These are phyloP conservation scores for Aquilaria sinensis DNA, from an alignment of 345 rosid genomes.

Conservation along the genomic window DNA sequence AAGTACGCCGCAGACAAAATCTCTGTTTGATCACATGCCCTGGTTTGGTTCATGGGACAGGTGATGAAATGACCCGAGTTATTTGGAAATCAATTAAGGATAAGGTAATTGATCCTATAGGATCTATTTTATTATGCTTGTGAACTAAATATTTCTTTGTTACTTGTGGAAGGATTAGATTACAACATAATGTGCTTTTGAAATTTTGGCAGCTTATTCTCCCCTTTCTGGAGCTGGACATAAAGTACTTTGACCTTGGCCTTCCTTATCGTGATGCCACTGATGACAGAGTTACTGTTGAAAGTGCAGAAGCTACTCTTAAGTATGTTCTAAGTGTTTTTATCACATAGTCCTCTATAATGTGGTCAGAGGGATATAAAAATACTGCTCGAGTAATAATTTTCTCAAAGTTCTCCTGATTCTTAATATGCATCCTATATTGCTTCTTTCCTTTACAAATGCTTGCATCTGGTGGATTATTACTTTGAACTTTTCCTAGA, in stretches of 20 bases:
- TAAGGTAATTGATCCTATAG: slow-evolving; percentile 45
- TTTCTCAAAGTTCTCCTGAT: not conserved
- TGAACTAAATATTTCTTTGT: not conserved
- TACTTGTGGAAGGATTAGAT: not conserved
- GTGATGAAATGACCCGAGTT: slow-evolving; percentile 97
- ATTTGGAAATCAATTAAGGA: slow-evolving; percentile 96
- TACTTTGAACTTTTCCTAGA: too few relatives aligned
- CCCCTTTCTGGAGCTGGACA: slow-evolving; percentile 73
- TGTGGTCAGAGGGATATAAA: not conserved
- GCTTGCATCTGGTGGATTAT: too few relatives aligned
- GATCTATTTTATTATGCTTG: too few relatives aligned
- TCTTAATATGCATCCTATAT: not conserved
- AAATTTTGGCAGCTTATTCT: slow-evolving; percentile 63
- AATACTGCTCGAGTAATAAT: not conserved
- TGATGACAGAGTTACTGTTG: slow-evolving; percentile 54
- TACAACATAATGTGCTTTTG: not conserved
- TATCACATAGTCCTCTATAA: not conserved
- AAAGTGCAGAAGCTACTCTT: slow-evolving; percentile 71
- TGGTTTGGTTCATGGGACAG: slow-evolving; percentile 32
- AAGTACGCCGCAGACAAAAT: too few relatives aligned
- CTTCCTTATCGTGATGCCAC: slow-evolving; percentile 66
- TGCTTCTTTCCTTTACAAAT: not conserved
- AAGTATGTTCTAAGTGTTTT: slow-evolving; percentile 30
- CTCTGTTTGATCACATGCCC: not conserved
- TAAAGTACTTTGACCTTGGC: slow-evolving; percentile 68